Conservation (phyloP, 2,329 filamentous ascomycete species). For the Apiospora rasikravindrae region DNA sequence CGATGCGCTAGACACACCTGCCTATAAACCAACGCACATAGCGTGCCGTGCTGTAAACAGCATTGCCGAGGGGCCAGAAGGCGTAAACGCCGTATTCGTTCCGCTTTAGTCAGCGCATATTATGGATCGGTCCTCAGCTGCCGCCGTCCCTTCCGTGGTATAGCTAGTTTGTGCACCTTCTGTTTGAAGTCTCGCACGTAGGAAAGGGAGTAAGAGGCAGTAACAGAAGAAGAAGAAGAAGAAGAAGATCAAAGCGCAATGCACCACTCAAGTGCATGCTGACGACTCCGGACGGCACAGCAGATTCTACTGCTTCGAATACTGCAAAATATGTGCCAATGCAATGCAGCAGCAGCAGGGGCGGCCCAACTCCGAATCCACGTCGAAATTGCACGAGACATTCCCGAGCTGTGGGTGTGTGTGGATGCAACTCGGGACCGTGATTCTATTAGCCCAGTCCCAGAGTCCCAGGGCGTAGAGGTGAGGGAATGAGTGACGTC, state of each 20-base stretch:
- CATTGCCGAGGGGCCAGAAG: background rate
- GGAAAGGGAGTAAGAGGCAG: background rate
- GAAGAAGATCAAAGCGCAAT: background rate
- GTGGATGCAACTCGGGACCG: constrained; percentile 7
- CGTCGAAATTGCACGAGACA: constrained; percentile 16
- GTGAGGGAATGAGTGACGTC: background rate
- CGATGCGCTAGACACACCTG: background rate
- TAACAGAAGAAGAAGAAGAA: too few species aligned
- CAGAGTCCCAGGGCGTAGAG: background rate
- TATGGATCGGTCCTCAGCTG: background rate
- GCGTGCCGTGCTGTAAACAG: background rate
- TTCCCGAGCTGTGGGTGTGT: constrained; percentile 15
- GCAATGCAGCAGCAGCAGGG: background rate
- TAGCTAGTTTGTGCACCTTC: background rate
- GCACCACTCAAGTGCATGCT: background rate
- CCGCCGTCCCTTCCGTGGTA: background rate
- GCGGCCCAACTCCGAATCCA: constrained; percentile 2
- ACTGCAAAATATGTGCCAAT: background rate
- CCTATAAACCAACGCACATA: background rate
- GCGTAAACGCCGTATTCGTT: background rate
- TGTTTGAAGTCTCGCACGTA: background rate
- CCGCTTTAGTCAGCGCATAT: background rate
- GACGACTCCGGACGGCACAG: background rate
- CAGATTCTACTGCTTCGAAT: background rate
- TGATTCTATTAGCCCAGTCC: constrained; percentile 3